Evolutionary conservation across 345 rosid genomes (phyloP), one percentile per base, ranked within the genome.

Genomic region (Tarenaya hassleriana): DNA sequence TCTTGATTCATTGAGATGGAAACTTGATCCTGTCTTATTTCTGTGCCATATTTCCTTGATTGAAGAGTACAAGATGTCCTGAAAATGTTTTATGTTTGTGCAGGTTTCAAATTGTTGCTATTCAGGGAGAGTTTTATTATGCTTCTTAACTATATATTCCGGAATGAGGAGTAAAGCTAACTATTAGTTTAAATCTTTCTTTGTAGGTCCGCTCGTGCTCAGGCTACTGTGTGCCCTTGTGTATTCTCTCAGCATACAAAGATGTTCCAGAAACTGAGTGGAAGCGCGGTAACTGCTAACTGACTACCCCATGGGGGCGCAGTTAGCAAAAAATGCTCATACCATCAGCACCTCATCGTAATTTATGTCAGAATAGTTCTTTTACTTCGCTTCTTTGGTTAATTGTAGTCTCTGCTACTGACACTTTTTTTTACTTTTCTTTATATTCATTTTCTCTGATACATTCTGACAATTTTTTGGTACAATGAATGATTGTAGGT

Each of bases 51-150:
- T 59, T 62, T 70, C 41, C 14, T 21, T 55, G 47, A 61, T 70
- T 56, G 56, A 64, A 73, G 51, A 58, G 35, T 56, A 46, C 14
- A 34, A 46, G 19, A 27, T 41, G 58, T 64, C 60, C 72, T 75
- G 69, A 70, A 74, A 63, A 51, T 75, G 20, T 62, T 50, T 78
- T 64, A 41, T 76, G 56, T 57, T 81, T 86, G 80, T 86, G 90
- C 88, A 83, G 95, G 89, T 66, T 35, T 63, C 66, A 66, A 71
- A 76, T 57, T 75, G 50, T 65, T 76, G 75, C 75, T 54, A 66
- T 47, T 71, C 73, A 55, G 84, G 29, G 81, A 76, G 75, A 70
- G 63, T 71, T 69, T 72, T 29, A 16, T 59, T 62, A 29, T 59
- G 50, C 29, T 60, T 60, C 41, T 49, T 57, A 17, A 52, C 16